Evolutionary conservation across 2,329 filamentous ascomycete species (phyloP).

Genomic region (Lachnellula cervina): DNA sequence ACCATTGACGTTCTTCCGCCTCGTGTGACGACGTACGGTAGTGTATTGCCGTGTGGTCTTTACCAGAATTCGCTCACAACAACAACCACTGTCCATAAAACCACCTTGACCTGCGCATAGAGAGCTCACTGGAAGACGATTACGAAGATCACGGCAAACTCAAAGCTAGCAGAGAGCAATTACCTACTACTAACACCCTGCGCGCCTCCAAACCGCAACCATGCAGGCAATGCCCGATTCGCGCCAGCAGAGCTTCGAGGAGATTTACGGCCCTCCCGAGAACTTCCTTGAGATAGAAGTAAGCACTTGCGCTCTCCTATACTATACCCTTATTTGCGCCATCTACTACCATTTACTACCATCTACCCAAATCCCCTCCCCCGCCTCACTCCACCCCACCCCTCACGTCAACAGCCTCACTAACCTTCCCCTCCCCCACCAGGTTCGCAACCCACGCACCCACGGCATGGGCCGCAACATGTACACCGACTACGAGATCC

Average conservation of each 20-base stretch:
- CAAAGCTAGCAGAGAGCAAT: slow-evolving; percentile 1
- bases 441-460: slow-evolving; percentile 91
- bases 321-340: background rate
- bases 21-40: background rate
- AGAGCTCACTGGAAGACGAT: background rate
- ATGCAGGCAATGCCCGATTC: slow-evolving; percentile 66
- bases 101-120: no score
- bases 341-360: no score
- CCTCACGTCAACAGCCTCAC: slow-evolving; percentile 4
- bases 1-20: background rate
- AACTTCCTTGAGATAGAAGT: slow-evolving; percentile 99
- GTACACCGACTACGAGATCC: slow-evolving; percentile 99
- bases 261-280: slow-evolving; percentile 97
- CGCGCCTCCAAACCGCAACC: slow-evolving; percentile 19
- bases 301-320: slow-evolving; percentile 30
- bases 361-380: background rate
- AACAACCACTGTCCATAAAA: no score
- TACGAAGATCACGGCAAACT: background rate
- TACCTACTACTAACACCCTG: background rate
- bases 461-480: slow-evolving; percentile 91
- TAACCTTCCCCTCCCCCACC: slow-evolving; percentile 17
- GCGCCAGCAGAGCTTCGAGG: slow-evolving; percentile 92
- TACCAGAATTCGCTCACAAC: no score
- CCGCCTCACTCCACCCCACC: slow-evolving; percentile 3
- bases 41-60: no score